These are phyloP conservation scores for Willaertia magna DNA, from an alignment of 208 protist genomes.

Conservation along the genomic window DNA sequence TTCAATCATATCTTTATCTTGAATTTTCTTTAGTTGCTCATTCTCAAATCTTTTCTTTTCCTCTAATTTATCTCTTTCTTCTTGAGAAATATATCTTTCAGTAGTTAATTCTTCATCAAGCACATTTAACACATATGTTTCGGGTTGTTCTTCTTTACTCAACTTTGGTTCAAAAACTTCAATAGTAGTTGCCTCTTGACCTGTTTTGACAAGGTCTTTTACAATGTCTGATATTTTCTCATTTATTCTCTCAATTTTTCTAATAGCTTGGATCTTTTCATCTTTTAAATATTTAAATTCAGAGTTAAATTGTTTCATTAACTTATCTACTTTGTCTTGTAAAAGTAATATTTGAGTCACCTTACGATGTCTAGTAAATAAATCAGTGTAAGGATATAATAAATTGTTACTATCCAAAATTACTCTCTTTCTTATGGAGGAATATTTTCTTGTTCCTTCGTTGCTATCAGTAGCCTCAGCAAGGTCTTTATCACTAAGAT, in stretches of 20 bases:
- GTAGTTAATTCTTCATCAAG: background rate
- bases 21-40: background rate
- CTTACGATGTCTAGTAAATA: background rate
- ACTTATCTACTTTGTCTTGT: background rate
- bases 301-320: background rate
- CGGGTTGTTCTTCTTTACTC: background rate
- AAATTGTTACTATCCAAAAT: background rate
- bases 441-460: background rate
- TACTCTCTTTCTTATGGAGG: background rate
- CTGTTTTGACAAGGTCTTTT: background rate
- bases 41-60: background rate
- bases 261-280: background rate
- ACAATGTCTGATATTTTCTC: background rate
- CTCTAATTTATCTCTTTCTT: background rate
- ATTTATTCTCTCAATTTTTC: background rate
- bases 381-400: background rate
- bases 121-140: background rate
- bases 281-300: background rate
- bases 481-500: no score
- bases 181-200: no score
- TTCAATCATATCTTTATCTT: constrained; percentile 31
- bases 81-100: background rate
- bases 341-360: background rate
- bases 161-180: background rate
- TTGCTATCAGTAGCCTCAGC: background rate